phyloP scores from a whole-genome alignment of 257 asterid species.

The Nicotiana obtusifolia region DNA sequence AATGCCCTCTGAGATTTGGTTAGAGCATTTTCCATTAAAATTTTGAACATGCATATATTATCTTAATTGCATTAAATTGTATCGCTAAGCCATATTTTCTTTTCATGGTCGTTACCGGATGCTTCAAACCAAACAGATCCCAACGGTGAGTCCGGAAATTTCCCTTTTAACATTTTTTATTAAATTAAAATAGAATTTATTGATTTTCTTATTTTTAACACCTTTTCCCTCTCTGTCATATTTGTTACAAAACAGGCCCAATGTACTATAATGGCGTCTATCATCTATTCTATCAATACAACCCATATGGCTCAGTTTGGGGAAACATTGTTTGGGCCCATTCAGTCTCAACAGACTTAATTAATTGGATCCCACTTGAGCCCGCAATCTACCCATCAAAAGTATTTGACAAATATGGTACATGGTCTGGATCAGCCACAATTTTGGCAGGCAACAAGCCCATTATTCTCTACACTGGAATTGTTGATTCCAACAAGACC shows the following conservation, averaged over 20 bases:
- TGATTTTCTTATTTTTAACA: background rate
- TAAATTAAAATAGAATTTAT: background rate
- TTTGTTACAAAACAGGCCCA: conserved; percentile 23
- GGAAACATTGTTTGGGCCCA: conserved; percentile 48
- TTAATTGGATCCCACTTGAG: conserved; percentile 35
- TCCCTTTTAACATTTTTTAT: background rate
- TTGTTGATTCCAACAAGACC: conserved; percentile 20
- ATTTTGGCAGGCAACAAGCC: conserved; percentile 36
- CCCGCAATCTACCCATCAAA: conserved; percentile 36
- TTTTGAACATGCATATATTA: background rate
- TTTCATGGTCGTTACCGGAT: background rate
- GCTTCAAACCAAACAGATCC: conserved; percentile 34
- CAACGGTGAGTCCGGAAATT: conserved; percentile 19
- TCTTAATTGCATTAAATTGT: background rate
- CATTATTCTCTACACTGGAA: conserved; percentile 43
- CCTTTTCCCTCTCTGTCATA: background rate
- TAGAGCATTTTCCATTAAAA: background rate
- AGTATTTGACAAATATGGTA: conserved; percentile 33
- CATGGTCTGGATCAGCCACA: conserved; percentile 56
- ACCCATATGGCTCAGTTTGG: conserved; percentile 45
- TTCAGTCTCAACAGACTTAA: conserved; percentile 40
- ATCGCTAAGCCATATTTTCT: background rate
- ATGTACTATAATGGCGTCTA: conserved; percentile 43
- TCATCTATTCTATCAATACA: conserved; percentile 48
- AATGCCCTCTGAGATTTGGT: background rate